Base-by-base conservation (phyloP, 1,284 basidiomycete species). In the Papiliotrema terrestris region DNA sequence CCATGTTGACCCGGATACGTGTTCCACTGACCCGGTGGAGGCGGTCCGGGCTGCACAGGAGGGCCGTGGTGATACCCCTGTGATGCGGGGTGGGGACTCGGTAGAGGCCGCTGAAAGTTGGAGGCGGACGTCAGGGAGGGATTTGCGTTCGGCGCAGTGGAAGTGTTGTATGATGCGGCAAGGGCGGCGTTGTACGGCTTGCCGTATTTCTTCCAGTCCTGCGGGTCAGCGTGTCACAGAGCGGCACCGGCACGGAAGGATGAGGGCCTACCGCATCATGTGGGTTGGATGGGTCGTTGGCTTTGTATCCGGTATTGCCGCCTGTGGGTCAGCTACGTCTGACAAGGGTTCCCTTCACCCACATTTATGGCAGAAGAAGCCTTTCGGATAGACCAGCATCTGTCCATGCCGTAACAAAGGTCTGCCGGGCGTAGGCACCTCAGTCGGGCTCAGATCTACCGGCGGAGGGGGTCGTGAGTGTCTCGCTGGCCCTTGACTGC, bases 151-250 rank as follows among this genome's bases (percentile, higher is more conserved):
- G 63, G 61, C 4, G 32, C 49, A 3, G 59, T 49, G 3, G 64
- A 55, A 0, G 58, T 55, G 1, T 64, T 59, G 57, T 69, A 77
- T 4, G 71, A 73, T 35, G 67, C 57, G 0, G 68, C 65, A 3
- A 77, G 58, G 1, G 71, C 69, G 9, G 69, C 67, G 19, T 57
- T 74, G 61, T 67, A 77, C 8, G 62, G 60, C 61, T 71, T 73
- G 29, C 70, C 71, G 52, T 74, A 75, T 59, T 75, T 76, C 11
- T 62, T 54, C 75, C 75, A 77, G 55, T 76, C 74, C 69, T 74
- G 43, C 15, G 22, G 3, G 15, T 53, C 13, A 53, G 43, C 39
- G 29, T 53, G 15, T n/a, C 11, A 22, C 14, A 20, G 14, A 37
- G 3, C 29, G 26, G 14, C 23, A 17, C 49, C 14, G 8, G 20